Base-by-base conservation (phyloP, 345 rosid species). In the Ailanthus altissimus region DNA sequence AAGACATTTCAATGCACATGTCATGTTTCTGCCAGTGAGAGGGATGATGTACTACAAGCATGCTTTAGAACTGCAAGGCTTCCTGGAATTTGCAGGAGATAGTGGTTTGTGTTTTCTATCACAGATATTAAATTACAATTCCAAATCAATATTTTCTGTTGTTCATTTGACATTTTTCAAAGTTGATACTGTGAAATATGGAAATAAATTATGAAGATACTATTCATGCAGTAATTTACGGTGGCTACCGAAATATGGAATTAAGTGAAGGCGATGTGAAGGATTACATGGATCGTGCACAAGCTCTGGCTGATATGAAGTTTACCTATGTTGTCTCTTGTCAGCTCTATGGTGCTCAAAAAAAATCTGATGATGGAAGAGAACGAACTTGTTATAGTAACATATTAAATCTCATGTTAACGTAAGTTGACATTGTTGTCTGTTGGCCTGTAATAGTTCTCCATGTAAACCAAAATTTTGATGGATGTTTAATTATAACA, bases 261-360 rank as follows among this genome's bases (percentile, higher is more conserved):
- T 78, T 65, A 53, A 66, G 63, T 56, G 87, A 79, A 76, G 81
- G 72, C 49, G 67, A 74, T 45, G 83, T n/a, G 7, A 80, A 70
- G 78, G 75, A 36, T 63, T 81, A 66, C 45, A 88, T 89, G 1
- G 53, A 49, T 49, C 60, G 11, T n/a, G 60, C 21, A 43, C 85
- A 84, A 72, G 98, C 99, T 81, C 86, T 92, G 72, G 97, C 92
- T 20, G 89, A 92, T 86, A 53, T 96, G 84, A 96, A 96, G 89
- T 94, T 93, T 85, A 93, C 97, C 49, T 96, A 93, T 80, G 97
- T 96, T 69, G 99, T 96, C 82, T 96, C 99, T 36, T 96, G 99
- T 89, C 99, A 96, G 80, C 36, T 93, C 53, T 91, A 91, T 85
- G 99, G 99, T 38, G 79, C 80, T 83, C 98, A 91, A 79, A 96